Base-by-base conservation (phyloP, 495 filamentous ascomycete genomes). In the Sordaria brevicollis region DNA sequence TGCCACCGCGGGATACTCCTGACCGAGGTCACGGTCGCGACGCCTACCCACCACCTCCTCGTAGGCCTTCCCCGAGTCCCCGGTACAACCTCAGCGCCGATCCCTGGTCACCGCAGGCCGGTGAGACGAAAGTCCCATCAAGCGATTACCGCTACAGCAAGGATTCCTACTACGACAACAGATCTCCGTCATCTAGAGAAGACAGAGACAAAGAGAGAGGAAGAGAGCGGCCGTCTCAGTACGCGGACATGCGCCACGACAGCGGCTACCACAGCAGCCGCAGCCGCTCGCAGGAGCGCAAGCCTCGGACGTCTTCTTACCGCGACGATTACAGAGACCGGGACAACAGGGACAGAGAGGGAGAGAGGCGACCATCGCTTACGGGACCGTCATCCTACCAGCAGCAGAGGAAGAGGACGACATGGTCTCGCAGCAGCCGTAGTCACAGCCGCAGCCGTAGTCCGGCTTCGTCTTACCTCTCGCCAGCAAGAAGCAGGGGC, bases 191-290 rank as follows among this genome's bases (percentile, higher is more conserved):
- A 3, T 62, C 68, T 1, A 54, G 72, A 21, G 75, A 76, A 3
- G 74, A 74, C 17, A 68, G 76, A 15, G 68, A 31, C 49, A 62
- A 31, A 13, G 49, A 62, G 25, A 62, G 49, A 62, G 49, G 25
- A 3, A 62, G 49, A 62, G 49, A 62, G 13, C 49, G 49, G 4
- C 49, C 49, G 13, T 62, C 25, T 11, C 65, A 68, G 7, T 69
- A 66, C 35, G 35, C 66, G 3, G 71, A 74, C 35, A 68, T 68
- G 66, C 73, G 76, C 13, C 74, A 78, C 19, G 77, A 79, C 38
- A 79, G 77, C 65, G 77, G 77, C 25, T 79, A 79, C 49, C 74
- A 77, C 13, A 78, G 77, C 43, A 75, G 74, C 17, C 49, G n/a
- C 71, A 76, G 35, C 74, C 77, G 2, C 67, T 68, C 9, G 73